Evolutionary conservation across 352 stramenopile genomes (phyloP).

Genomic region (Globisporangium solare): DNA sequence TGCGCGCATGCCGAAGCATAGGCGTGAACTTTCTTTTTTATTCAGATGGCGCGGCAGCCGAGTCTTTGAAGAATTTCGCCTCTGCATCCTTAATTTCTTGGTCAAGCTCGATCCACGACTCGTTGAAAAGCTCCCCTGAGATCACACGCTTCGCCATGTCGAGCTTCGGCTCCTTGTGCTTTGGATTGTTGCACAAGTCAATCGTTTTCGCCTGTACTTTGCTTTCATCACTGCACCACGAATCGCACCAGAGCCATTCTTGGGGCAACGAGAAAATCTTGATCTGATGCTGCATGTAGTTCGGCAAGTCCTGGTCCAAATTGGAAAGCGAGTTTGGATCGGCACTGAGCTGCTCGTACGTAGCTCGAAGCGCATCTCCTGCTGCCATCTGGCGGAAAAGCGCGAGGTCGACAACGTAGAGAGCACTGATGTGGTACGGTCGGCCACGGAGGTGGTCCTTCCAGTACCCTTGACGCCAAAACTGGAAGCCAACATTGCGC

Average conservation of each 20-base stretch:
- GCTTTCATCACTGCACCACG: constrained; percentile 98
- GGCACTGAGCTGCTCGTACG: constrained; percentile 96
- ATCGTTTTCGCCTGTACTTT: constrained; percentile 99
- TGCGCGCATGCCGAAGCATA: too few relatives aligned
- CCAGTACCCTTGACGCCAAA: constrained; percentile 99
- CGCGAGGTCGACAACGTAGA: constrained; percentile 99
- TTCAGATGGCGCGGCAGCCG: not conserved
- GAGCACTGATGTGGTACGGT: constrained; percentile 99
- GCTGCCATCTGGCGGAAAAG: constrained; percentile 93
- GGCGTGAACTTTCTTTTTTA: too few relatives aligned
- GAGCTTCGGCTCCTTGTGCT: constrained; percentile 99
- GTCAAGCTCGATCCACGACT: constrained; percentile 99
- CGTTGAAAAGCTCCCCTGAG: constrained; percentile 94
- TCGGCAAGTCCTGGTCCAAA: constrained; percentile 99
- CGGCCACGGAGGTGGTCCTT: constrained; percentile 95
- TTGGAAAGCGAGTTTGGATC: constrained; percentile 99
- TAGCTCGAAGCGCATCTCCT: constrained; percentile 93
- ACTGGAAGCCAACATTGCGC: constrained; percentile 97
- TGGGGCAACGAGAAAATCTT: constrained; percentile 96
- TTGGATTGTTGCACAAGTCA: constrained; percentile 99
- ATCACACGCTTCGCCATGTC: constrained; percentile 99
- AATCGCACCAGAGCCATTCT: constrained; percentile 99
- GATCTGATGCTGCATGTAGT: constrained; percentile 95
- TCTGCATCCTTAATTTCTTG: constrained; percentile 91
- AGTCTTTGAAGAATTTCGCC: constrained; percentile 11